Conservation (phyloP, 352 stramenopile species). For the Pythium guiyangense region DNA sequence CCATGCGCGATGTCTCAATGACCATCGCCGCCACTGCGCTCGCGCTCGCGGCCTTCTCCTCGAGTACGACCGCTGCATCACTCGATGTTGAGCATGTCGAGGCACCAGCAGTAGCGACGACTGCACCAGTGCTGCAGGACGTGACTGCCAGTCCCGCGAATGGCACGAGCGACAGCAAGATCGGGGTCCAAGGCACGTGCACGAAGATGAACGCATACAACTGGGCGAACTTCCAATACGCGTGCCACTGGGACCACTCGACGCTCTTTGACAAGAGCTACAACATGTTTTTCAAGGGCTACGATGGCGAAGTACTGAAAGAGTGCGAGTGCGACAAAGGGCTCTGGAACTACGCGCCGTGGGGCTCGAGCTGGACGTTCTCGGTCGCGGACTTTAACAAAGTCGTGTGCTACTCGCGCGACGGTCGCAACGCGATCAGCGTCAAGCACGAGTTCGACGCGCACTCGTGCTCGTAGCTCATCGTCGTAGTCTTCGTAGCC, state of each 20-base stretch:
- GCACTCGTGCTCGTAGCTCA: too few relatives aligned
- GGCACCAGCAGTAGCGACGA: too few relatives aligned
- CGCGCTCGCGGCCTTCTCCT: not conserved
- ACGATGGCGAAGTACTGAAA: not conserved
- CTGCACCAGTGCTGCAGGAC: not conserved
- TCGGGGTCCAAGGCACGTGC: too few relatives aligned
- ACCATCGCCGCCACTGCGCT: not conserved
- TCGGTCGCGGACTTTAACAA: not conserved
- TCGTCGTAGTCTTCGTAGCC: too few relatives aligned
- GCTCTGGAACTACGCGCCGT: not conserved
- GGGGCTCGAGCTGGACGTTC: too few relatives aligned
- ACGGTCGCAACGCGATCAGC: too few relatives aligned
- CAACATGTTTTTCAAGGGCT: not conserved
- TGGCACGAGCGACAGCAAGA: not conserved
- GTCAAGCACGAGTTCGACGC: too few relatives aligned
- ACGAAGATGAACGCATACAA: not conserved
- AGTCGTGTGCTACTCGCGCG: not conserved
- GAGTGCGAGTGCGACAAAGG: not conserved
- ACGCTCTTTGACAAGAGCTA: not conserved
- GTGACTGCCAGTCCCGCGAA: too few relatives aligned
- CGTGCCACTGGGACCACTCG: not conserved
- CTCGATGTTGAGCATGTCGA: too few relatives aligned
- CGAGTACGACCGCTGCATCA: not conserved
- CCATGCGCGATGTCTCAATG: not conserved
- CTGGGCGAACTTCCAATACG: not conserved